Evolutionary conservation across 2,329 filamentous ascomycete species (phyloP).

Genomic region (Aureobasidium sp.): DNA sequence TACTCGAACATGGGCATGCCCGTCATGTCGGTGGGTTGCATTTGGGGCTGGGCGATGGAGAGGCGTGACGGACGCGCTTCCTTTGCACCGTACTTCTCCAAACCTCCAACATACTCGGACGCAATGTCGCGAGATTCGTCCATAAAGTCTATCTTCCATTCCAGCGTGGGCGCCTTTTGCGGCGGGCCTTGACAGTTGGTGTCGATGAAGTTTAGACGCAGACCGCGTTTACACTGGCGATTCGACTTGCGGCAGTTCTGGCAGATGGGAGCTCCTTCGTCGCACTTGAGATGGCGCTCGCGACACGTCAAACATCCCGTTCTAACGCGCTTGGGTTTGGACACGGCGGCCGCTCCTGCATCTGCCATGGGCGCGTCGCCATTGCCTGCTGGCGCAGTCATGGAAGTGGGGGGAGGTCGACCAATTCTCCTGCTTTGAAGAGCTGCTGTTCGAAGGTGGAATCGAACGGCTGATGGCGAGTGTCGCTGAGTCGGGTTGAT

Average conservation of each 20-base stretch:
- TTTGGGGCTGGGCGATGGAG: conserved; percentile 19
- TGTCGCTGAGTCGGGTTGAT: conserved; percentile 4
- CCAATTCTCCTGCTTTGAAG: background rate
- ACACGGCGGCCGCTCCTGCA: conserved; percentile 29
- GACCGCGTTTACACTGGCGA: conserved; percentile 74
- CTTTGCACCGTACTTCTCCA: conserved; percentile 61
- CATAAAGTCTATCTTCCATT: conserved; percentile 70
- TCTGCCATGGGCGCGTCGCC: conserved; percentile 25
- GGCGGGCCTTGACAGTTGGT: conserved; percentile 65
- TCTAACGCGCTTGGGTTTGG: conserved; percentile 75
- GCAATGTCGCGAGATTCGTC: conserved; percentile 89
- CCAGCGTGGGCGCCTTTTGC: conserved; percentile 51
- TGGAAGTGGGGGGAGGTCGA: background rate
- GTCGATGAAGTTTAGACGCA: conserved; percentile 88
- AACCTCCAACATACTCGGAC: conserved; percentile 77
- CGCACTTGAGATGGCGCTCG: conserved; percentile 85
- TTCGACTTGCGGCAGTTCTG: conserved; percentile 86
- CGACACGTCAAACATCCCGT: conserved; percentile 89
- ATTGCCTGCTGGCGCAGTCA: conserved; percentile 21
- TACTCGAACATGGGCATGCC: conserved; percentile 10
- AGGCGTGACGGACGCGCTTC: conserved; percentile 19
- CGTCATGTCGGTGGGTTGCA: background rate
- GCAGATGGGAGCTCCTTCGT: conserved; percentile 61
- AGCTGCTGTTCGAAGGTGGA: background rate
- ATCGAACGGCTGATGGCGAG: background rate